These are phyloP conservation scores for Balamuthia mandrillaris DNA, from an alignment of 208 protist species.

Conservation along the genomic window DNA sequence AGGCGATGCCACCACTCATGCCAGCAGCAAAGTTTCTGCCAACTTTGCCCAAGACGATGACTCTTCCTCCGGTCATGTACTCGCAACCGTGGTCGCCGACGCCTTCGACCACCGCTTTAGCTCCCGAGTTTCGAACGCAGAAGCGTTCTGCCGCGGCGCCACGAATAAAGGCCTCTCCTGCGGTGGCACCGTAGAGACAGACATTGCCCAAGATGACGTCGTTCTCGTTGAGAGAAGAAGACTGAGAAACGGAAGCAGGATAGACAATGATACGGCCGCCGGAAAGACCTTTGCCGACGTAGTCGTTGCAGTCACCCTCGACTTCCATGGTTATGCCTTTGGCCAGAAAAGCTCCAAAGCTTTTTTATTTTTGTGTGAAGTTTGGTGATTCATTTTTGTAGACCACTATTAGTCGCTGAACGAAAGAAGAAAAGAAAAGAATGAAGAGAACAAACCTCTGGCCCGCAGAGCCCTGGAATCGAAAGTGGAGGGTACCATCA, in stretches of 20 bases:
- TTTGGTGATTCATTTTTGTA: background rate
- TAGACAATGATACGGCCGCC: conserved; percentile 68
- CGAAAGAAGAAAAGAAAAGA: background rate
- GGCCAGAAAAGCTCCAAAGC: conserved; percentile 72
- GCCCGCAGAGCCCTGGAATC: conserved; percentile 52
- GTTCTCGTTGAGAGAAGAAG: conserved; percentile 10
- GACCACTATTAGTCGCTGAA: background rate
- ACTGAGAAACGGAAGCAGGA: conserved; percentile 20
- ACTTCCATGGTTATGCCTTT: conserved; percentile 69
- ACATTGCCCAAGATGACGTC: conserved; percentile 80
- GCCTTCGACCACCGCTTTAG: conserved; percentile 76
- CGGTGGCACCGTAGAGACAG: conserved; percentile 78
- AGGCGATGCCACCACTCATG: conserved; percentile 78
- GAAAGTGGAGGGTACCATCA: conserved; percentile 47
- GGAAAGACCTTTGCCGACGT: conserved; percentile 79
- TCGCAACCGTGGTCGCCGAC: conserved; percentile 80
- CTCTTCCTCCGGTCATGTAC: conserved; percentile 79
- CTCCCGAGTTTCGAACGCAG: conserved; percentile 76
- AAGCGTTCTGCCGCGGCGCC: conserved; percentile 77
- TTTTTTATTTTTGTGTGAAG: conserved; percentile 40
- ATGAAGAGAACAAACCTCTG: too few species aligned
- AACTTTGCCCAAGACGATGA: conserved; percentile 62
- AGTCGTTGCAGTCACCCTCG: conserved; percentile 79
- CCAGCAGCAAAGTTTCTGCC: conserved; percentile 78
- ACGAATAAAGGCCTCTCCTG: conserved; percentile 66